A percentile compares a stretch with the other conserved stretches of the same genome.
Conservation (phyloP, 345 rosid genomes). For the Mercurialis annua region DNA sequence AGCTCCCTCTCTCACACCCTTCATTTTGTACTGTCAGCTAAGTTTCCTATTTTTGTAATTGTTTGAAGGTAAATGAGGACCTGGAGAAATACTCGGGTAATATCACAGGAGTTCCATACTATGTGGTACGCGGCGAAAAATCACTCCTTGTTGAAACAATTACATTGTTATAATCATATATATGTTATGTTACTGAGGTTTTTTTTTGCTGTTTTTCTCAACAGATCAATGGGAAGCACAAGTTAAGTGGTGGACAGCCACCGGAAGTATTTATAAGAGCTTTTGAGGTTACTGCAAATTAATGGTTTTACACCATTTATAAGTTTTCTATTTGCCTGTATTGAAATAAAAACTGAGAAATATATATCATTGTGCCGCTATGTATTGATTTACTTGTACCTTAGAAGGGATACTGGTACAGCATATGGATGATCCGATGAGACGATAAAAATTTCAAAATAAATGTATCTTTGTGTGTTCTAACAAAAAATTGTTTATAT, state of each 20-base stretch:
- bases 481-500: not conserved
- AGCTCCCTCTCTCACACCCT: not conserved
- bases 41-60: conserved; percentile 5
- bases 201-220: conserved; percentile 1
- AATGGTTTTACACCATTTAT: conserved; percentile 2
- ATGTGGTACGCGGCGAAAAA: conserved; percentile 42
- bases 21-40: not conserved
- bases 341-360: not conserved
- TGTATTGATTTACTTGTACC: not conserved
- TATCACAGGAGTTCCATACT: conserved; percentile 77
- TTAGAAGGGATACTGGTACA: not conserved
- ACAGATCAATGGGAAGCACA: conserved; percentile 79
- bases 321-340: not conserved
- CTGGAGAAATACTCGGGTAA: conserved; percentile 51
- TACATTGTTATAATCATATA: not conserved
- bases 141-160: not conserved
- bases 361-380: too few species aligned
- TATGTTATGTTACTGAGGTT: not conserved
- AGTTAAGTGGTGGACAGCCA: conserved; percentile 77
- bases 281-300: conserved; percentile 48
- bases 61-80: conserved; percentile 67
- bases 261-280: conserved; percentile 65
- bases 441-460: not conserved
- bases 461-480: not conserved
- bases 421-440: not conserved